phyloP scores from a whole-genome alignment of 495 filamentous ascomycete genomes.

The Xylaria curta region DNA sequence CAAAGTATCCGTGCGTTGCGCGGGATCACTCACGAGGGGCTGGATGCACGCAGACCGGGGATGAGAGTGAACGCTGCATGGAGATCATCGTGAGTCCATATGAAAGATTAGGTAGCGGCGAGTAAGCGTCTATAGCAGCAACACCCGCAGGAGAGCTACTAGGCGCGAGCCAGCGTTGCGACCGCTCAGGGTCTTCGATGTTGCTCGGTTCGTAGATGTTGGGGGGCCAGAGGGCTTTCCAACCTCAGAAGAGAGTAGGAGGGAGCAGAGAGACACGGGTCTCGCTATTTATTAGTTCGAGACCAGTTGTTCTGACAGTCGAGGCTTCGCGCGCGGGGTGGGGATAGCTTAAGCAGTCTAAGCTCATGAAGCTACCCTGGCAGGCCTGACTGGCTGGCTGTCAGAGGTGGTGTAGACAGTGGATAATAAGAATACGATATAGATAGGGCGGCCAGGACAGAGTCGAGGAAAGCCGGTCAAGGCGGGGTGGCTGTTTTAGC shows the following conservation, averaged over 20 bases:
- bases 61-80: constrained; percentile 61
- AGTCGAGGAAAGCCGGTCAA: constrained; percentile 24
- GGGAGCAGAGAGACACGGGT: neutral
- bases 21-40: constrained; percentile 54
- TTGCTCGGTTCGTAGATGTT: constrained; percentile 10
- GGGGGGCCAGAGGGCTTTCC: constrained; percentile 18
- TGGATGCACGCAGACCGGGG: constrained; percentile 58
- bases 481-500: constrained; percentile 27
- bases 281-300: constrained; percentile 15
- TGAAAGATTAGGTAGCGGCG: constrained; percentile 27
- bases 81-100: constrained; percentile 60
- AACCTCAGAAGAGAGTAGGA: constrained; percentile 8
- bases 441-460: constrained; percentile 19
- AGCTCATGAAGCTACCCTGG: constrained; percentile 26
- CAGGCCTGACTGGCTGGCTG: constrained; percentile 21
- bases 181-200: constrained; percentile 8
- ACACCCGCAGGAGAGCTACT: constrained; percentile 33
- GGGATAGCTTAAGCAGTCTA: constrained; percentile 8
- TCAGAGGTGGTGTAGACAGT: constrained; percentile 3
- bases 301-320: constrained; percentile 8
- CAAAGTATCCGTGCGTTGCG: constrained; percentile 19
- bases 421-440: constrained; percentile 5
- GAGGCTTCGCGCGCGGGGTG: constrained; percentile 20
- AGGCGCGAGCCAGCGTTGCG: constrained; percentile 32
- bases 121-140: constrained; percentile 34